A percentile compares a stretch with the other conserved stretches of the same genome.
Evolutionary conservation across 345 rosid genomes (phyloP).

Genomic region (Rhizophora mangle): DNA sequence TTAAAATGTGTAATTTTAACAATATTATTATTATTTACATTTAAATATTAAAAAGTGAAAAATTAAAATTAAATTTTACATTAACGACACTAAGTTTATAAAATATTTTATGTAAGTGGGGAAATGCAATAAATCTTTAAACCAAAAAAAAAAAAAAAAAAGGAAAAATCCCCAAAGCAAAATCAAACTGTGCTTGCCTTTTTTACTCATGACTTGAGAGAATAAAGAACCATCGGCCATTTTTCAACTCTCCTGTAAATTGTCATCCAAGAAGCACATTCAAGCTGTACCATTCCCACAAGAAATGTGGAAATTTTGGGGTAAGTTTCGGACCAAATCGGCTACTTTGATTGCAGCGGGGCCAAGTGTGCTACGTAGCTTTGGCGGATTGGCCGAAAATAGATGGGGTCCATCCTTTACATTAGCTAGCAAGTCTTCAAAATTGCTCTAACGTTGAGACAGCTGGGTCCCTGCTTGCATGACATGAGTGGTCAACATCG

Average conservation of each 20-base stretch:
- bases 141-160: no score
- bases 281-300: conserved; percentile 13
- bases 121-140: no score
- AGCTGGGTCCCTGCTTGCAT: conserved; percentile 29
- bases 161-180: no score
- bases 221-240: conserved; percentile 1
- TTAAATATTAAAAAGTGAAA: no score
- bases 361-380: background rate
- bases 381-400: background rate
- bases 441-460: conserved; percentile 9
- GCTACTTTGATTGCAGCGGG: conserved; percentile 44
- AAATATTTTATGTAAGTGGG: no score
- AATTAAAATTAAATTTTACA: no score
- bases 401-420: background rate
- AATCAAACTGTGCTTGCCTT: no score
- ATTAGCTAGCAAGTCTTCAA: background rate
- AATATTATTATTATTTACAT: no score
- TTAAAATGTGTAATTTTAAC: no score
- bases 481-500: conserved; percentile 44
- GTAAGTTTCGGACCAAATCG: conserved; percentile 15
- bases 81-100: no score
- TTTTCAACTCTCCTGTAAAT: conserved; percentile 1
- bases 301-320: conserved; percentile 13
- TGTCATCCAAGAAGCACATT: background rate
- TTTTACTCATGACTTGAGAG: background rate